Evolutionary conservation across 2,329 filamentous ascomycete species (phyloP).

Genomic region (Didymella keratinophila): DNA sequence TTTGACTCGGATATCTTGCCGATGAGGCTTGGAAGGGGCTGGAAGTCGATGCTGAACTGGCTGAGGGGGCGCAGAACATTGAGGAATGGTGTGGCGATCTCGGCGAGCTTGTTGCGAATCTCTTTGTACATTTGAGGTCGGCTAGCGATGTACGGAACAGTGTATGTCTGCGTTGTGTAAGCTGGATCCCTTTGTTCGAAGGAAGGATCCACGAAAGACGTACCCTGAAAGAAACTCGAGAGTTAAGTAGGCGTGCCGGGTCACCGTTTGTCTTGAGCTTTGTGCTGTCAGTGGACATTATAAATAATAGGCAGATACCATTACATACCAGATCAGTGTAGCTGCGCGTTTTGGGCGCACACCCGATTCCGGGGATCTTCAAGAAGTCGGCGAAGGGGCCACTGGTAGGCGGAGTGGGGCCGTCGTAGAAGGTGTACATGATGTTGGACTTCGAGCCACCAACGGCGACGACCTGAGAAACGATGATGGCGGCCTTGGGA

Average conservation of each 20-base stretch:
- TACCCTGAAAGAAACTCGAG: constrained; percentile 9
- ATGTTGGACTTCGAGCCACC: constrained; percentile 20
- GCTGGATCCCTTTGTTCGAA: background rate
- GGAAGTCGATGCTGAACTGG: constrained; percentile 37
- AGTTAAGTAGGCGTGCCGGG: background rate
- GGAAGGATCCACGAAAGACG: background rate
- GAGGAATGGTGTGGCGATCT: constrained; percentile 37
- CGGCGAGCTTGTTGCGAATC: constrained; percentile 42
- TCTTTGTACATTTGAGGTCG: constrained; percentile 47
- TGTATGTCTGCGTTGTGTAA: constrained; percentile 32
- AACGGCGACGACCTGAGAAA: constrained; percentile 24
- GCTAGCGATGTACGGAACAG: constrained; percentile 34
- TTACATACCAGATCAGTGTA: constrained; percentile 45
- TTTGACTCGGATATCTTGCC: constrained; percentile 28
- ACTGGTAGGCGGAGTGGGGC: constrained; percentile 39
- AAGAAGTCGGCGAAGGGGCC: constrained; percentile 47
- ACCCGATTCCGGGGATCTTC: constrained; percentile 34
- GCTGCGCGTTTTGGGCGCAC: constrained; percentile 34
- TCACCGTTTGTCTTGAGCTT: constrained; percentile 10
- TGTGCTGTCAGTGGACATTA: background rate
- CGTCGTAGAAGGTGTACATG: constrained; percentile 36
- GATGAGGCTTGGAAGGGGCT: constrained; percentile 32
- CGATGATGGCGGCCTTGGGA: constrained; percentile 36
- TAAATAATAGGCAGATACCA: background rate
- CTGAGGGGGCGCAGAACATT: constrained; percentile 22